Conservation (phyloP, 2,329 filamentous ascomycete species). For the Rhexocercosporidium sp. region DNA sequence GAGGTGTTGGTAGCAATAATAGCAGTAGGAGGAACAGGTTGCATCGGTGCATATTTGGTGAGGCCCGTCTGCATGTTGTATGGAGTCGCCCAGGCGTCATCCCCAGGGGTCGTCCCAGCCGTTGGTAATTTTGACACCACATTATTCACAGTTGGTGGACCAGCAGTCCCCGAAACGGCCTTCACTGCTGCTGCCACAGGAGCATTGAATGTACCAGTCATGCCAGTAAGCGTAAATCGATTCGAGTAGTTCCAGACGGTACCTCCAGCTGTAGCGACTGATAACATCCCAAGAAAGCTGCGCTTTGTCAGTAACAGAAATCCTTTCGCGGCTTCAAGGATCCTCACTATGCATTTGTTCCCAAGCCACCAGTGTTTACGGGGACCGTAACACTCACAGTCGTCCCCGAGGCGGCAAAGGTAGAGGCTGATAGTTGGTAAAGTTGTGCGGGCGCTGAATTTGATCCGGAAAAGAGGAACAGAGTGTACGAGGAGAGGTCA, state of each 20-base stretch:
- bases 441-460: conserved; percentile 52
- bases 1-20: conserved; percentile 46
- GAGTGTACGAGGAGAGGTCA: conserved; percentile 58
- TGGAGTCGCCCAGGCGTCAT: conserved; percentile 37
- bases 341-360: conserved; percentile 43
- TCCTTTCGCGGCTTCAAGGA: background rate
- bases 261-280: conserved; percentile 57
- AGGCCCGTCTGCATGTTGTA: conserved; percentile 45
- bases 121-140: conserved; percentile 23
- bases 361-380: conserved; percentile 33
- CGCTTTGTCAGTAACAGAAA: conserved; percentile 12
- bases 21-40: conserved; percentile 43
- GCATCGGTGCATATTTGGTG: conserved; percentile 48
- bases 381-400: conserved; percentile 38
- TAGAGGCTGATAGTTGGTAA: conserved; percentile 49
- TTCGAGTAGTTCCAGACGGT: conserved; percentile 63
- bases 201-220: conserved; percentile 63
- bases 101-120: conserved; percentile 19
- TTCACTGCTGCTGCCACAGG: conserved; percentile 45
- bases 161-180: conserved; percentile 46
- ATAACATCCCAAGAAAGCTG: conserved; percentile 65
- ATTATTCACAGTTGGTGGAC: conserved; percentile 38
- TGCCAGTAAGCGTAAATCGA: conserved; percentile 67
- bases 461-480: conserved; percentile 66
- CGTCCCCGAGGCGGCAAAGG: conserved; percentile 32